Evolutionary conservation across 805 yeast genomes (phyloP).

Genomic region (Wickerhamiella spandovensis): DNA sequence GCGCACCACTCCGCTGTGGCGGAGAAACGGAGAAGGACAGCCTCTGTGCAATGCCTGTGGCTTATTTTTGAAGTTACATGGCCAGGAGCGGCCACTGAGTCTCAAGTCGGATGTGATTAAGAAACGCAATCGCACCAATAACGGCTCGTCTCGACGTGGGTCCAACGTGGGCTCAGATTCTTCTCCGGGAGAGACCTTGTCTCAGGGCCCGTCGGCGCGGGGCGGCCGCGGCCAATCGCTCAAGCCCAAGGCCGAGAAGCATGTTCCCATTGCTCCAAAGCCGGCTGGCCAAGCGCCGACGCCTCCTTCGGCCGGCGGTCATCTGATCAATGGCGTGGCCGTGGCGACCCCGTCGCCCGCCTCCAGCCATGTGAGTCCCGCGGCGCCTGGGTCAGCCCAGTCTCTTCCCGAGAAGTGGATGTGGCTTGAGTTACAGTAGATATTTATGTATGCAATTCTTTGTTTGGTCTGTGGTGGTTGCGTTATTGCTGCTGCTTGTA

Average conservation of each 20-base stretch:
- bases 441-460: neutral
- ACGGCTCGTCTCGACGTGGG: slow-evolving; percentile 4
- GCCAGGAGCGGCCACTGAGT: slow-evolving; percentile 90
- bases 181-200: neutral
- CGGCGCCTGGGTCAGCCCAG: neutral
- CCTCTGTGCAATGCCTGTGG: slow-evolving; percentile 97
- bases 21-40: slow-evolving; percentile 87
- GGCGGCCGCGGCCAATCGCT: neutral
- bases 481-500: no score
- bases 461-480: neutral
- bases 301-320: neutral
- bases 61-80: slow-evolving; percentile 78
- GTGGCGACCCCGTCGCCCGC: neutral
- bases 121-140: slow-evolving; percentile 57
- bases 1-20: slow-evolving; percentile 87
- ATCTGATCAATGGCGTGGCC: neutral
- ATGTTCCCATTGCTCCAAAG: slow-evolving; percentile 17
- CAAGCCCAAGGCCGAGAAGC: neutral
- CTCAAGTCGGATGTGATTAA: slow-evolving; percentile 87
- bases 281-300: slow-evolving; percentile 8
- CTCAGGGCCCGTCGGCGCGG: neutral
- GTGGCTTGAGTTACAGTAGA: neutral
- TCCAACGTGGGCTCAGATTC: slow-evolving; percentile 1
- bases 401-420: neutral
- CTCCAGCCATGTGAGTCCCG: neutral